Conservation (phyloP, 352 stramenopile species). For the Saprolegnia parasitica region DNA sequence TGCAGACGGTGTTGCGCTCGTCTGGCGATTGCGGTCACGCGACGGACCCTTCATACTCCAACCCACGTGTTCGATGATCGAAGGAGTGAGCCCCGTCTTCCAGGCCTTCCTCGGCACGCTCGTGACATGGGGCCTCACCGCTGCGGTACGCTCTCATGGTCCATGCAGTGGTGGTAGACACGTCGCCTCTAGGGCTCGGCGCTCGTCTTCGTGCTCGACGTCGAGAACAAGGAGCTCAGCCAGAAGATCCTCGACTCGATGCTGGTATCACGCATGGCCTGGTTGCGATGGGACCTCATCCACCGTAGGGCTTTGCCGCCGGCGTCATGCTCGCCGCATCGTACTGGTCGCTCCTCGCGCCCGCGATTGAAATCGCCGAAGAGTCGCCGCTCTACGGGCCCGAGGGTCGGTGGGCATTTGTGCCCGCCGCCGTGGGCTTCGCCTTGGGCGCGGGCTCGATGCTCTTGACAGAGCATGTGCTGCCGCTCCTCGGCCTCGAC, state of each 20-base stretch:
- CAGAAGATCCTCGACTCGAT: constrained; percentile 82
- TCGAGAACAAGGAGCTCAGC: constrained; percentile 61
- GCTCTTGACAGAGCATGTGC: constrained; percentile 61
- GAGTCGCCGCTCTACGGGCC: constrained; percentile 74
- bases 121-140: constrained; percentile 80
- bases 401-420: constrained; percentile 66
- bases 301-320: constrained; percentile 67
- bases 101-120: constrained; percentile 80
- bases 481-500: constrained; percentile 53
- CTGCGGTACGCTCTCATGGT: constrained; percentile 38
- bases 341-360: constrained; percentile 85
- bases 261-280: constrained; percentile 37
- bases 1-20: background rate
- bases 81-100: constrained; percentile 61
- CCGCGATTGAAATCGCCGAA: constrained; percentile 80
- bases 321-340: constrained; percentile 88
- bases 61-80: constrained; percentile 49
- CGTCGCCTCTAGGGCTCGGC: constrained; percentile 45
- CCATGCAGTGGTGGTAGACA: background rate
- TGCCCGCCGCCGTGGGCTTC: constrained; percentile 82
- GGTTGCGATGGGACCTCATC: background rate
- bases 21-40: background rate
- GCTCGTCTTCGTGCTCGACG: constrained; percentile 78
- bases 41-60: background rate
- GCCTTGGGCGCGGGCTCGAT: constrained; percentile 65